A percentile compares a stretch with the other conserved stretches of the same genome.
Evolutionary conservation across 371 early-diverging fungal species (phyloP).

Genomic region (Zopfochytrium polystomum): DNA sequence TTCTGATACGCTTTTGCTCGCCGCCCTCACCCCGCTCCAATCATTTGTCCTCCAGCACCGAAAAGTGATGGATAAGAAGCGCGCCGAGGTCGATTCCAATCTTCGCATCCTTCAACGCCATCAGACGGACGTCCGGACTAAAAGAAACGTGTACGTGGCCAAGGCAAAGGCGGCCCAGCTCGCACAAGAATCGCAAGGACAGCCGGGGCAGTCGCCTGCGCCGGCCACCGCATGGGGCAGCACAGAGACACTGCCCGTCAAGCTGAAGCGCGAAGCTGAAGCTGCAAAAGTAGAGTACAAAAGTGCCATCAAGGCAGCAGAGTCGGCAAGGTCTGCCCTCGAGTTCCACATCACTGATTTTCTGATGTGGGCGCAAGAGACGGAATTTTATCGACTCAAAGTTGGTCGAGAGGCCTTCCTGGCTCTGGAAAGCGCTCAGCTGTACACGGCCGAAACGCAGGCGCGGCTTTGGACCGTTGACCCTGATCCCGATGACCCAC

Average conservation of each 20-base stretch:
- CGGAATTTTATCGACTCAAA: constrained; percentile 20
- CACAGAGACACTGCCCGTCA: background rate
- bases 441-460: constrained; percentile 11
- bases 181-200: too few relatives aligned
- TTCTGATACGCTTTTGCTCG: constrained; percentile 31
- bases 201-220: too few relatives aligned
- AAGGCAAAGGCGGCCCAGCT: too few relatives aligned
- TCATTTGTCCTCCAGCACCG: constrained; percentile 31
- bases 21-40: constrained; percentile 28
- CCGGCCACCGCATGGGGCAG: too few relatives aligned
- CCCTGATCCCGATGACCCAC: too few relatives aligned
- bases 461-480: constrained; percentile 12
- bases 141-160: constrained; percentile 7
- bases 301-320: constrained; percentile 19
- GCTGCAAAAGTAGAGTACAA: constrained; percentile 18
- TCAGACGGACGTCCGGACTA: constrained; percentile 19
- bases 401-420: constrained; percentile 24
- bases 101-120: constrained; percentile 12
- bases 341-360: constrained; percentile 38
- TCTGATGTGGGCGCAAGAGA: constrained; percentile 30
- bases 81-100: constrained; percentile 26
- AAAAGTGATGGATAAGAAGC: constrained; percentile 20
- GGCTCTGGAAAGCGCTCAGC: constrained; percentile 31
- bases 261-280: constrained; percentile 19
- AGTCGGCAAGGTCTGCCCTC: constrained; percentile 31